Base-by-base conservation (phyloP, 108 stramenopile species). In the Asterionellopsis glacialis region DNA sequence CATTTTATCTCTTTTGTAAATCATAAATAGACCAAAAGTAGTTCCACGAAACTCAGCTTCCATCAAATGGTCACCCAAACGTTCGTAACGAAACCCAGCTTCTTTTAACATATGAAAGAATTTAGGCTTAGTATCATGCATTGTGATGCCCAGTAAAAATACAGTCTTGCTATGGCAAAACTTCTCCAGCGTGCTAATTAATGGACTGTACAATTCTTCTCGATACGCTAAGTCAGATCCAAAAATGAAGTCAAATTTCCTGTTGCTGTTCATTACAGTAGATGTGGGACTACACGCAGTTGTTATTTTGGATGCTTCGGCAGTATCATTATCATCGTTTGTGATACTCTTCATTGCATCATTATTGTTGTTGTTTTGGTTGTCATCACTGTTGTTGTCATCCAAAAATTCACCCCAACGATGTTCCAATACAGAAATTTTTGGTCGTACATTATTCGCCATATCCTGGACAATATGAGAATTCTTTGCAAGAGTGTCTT, bases 151-250 rank as follows among this genome's bases (percentile, higher is more conserved):
- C 42, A 93, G 70, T 54, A 90, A 68, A 38, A 55, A 61, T 15
- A 88, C 50, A 5, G 86, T 85, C 51, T 70, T 59, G 2, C 50
- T 41, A 47, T 85, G 72, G 19, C 82, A 76, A 65, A 70, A 75
- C 9, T 53, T 44, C 33, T 63, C 24, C 19, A 88, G 48, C n/a
- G 79, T 74, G n/a, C 71, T 54, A 72, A 94, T 90, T 16, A 94
- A 62, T n/a, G 88, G 88, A 43, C 74, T 72, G 61, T 94, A 80
- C 13, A 94, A 60, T 22, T 76, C 66, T 41, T 83, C 75, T n/a
- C 84, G 74, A 47, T 94, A 94, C 0, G 89, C 93, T 12, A 94
- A 52, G 65, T 94, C 93, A 9, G 81, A 81, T 15, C 93, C 93
- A 64, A 94, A 71, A 48, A 94, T 91, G 51, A 94, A 78, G 68